Conservation (phyloP, 345 rosid genomes). For the Viola odorata region DNA sequence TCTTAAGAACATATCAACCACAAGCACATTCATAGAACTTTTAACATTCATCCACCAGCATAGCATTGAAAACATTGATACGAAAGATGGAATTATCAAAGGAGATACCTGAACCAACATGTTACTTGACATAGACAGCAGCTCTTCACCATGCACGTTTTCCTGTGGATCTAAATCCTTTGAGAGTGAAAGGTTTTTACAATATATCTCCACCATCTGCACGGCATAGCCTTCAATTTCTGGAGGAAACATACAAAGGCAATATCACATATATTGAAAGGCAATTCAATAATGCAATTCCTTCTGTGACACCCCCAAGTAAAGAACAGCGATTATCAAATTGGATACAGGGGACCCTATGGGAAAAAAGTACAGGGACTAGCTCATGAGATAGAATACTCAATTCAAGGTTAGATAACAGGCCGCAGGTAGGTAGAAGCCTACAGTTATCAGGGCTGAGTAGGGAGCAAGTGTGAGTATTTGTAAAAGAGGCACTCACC, state of each 20-base stretch:
- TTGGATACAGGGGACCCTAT: no score
- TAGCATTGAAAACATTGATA: no score
- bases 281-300: constrained; percentile 1
- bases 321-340: not conserved
- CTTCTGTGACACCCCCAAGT: constrained; percentile 4
- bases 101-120: constrained; percentile 73
- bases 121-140: constrained; percentile 65
- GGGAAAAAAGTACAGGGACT: no score
- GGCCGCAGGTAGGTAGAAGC: not conserved
- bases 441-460: not conserved
- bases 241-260: constrained; percentile 23
- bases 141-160: constrained; percentile 92
- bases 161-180: constrained; percentile 91
- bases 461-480: not conserved
- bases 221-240: constrained; percentile 58
- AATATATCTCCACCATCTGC: constrained; percentile 63
- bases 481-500: constrained; percentile 44
- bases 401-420: not conserved
- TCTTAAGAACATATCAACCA: no score
- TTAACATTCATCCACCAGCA: no score
- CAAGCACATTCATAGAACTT: no score
- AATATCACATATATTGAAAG: constrained; percentile 10
- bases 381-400: no score
- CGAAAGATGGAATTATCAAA: not conserved
- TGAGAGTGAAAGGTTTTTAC: constrained; percentile 70